A percentile compares a stretch with the other conserved stretches of the same genome.
Conservation (phyloP, 2,329 filamentous ascomycete species). For the Leptoxyphium fumago region DNA sequence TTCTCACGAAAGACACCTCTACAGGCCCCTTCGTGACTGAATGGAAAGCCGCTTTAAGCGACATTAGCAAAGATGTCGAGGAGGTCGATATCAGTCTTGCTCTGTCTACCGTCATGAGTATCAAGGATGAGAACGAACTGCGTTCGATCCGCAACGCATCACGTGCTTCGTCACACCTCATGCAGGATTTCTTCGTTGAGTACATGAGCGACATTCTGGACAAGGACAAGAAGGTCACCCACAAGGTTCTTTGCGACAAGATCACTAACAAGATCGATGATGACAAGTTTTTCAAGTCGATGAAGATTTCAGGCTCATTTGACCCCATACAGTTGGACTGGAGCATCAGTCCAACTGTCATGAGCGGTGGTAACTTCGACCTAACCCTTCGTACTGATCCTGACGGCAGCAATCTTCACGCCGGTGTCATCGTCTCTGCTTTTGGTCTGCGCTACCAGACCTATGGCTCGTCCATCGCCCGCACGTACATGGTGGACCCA, state of each 20-base stretch:
- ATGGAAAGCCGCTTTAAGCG: constrained; percentile 73
- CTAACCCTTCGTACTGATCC: constrained; percentile 65
- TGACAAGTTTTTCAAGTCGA: constrained; percentile 79
- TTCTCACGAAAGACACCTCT: constrained; percentile 70
- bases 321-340: constrained; percentile 84
- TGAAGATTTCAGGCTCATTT: constrained; percentile 72
- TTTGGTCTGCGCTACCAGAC: constrained; percentile 91
- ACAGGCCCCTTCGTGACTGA: constrained; percentile 86
- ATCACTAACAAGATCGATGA: constrained; percentile 88
- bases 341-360: constrained; percentile 78
- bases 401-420: constrained; percentile 67
- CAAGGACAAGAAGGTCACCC: constrained; percentile 92
- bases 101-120: constrained; percentile 71
- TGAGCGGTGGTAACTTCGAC: constrained; percentile 93
- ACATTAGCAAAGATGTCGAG: constrained; percentile 71
- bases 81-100: constrained; percentile 75
- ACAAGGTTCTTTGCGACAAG: constrained; percentile 71
- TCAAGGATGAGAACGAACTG: constrained; percentile 91
- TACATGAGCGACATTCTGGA: constrained; percentile 96
- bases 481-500: constrained; percentile 92
- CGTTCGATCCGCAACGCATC: constrained; percentile 89
- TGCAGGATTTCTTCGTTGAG: constrained; percentile 94
- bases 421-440: constrained; percentile 84
- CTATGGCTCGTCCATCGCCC: constrained; percentile 81
- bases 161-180: constrained; percentile 82